Evolutionary conservation across 495 filamentous ascomycete genomes (phyloP).

Genomic region (Usnea hakonensis): DNA sequence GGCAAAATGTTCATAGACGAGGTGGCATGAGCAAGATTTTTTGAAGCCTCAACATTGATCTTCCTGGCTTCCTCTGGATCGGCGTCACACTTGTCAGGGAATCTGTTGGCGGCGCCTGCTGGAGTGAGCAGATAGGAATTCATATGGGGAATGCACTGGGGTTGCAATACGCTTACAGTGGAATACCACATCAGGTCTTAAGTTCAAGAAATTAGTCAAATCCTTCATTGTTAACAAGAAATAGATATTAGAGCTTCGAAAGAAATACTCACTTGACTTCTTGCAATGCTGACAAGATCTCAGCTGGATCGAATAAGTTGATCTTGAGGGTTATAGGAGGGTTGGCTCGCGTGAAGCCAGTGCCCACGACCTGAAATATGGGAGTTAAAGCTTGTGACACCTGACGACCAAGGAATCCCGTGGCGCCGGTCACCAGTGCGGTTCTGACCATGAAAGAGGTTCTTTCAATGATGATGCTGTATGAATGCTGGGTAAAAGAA

Average conservation of each 20-base stretch:
- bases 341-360: constrained; percentile 64
- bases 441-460: constrained; percentile 45
- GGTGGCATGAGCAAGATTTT: constrained; percentile 57
- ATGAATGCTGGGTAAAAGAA: not conserved
- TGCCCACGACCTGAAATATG: constrained; percentile 73
- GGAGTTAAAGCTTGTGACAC: constrained; percentile 65
- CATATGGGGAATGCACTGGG: not conserved
- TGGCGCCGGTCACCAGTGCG: constrained; percentile 78
- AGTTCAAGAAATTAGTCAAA: constrained; percentile 18
- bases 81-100: constrained; percentile 73
- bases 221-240: not conserved
- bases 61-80: constrained; percentile 67
- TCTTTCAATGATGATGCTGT: not conserved
- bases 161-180: constrained; percentile 56
- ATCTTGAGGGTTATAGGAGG: constrained; percentile 69
- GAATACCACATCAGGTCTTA: constrained; percentile 71
- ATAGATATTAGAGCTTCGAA: not conserved
- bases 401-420: constrained; percentile 74
- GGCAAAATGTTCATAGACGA: constrained; percentile 56
- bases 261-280: constrained; percentile 47
- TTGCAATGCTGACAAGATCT: constrained; percentile 57
- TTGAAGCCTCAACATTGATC: constrained; percentile 69
- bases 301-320: constrained; percentile 54
- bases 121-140: constrained; percentile 18
- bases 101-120: constrained; percentile 81